Base-by-base conservation (phyloP, 2,329 filamentous ascomycete species). In the Coniochaeta sp. region DNA sequence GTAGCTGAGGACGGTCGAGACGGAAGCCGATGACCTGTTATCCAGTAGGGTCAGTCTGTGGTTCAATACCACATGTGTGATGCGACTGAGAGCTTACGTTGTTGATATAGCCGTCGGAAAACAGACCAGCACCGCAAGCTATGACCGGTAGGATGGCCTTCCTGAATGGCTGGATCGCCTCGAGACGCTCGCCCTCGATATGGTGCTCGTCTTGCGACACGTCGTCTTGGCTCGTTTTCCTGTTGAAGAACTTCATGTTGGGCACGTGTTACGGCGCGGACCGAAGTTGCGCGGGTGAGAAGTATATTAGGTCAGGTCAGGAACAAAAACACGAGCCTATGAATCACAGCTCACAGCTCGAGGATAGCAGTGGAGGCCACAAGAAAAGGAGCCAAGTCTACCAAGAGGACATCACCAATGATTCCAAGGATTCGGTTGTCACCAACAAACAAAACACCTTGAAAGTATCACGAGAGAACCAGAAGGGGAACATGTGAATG, bases 81-180 rank as follows among this genome's bases (percentile, higher is more conserved):
- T 4, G 24, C 4, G 51, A 42, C 40, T 22, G 42, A n/a, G n/a
- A n/a, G n/a, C 71, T 60, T 71, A 90, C 88, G 62, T 89, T 90
- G 70, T 95, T 95, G 64, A 96, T 81, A 67, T 96, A 96, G 14
- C 91, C 91, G 67, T 96, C 91, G 22, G 86, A 91, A 69, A 96
- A 96, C 2, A 96, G 77, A 61, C 91, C 91, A 49, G 91, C 88
- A 57, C 91, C 91, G 63, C 90, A 95, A 40, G 91, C 91, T 59
- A 96, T 85, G 1, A 90, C 87, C 12, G 91, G 89, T 77, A 79
- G 63, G 18, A 73, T 66, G 24, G 56, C 42, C 14, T 52, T 51
- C 52, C 55, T 54, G 52, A 60, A 55, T 12, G 57, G 40, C 46
- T 57, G 53, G 3, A 50, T 9, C 9, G 54, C 26, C 14, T 51